Evolutionary conservation across 225 moss, liverwort and hornwort species (phyloP).

Genomic region (Polytrichum commune): DNA sequence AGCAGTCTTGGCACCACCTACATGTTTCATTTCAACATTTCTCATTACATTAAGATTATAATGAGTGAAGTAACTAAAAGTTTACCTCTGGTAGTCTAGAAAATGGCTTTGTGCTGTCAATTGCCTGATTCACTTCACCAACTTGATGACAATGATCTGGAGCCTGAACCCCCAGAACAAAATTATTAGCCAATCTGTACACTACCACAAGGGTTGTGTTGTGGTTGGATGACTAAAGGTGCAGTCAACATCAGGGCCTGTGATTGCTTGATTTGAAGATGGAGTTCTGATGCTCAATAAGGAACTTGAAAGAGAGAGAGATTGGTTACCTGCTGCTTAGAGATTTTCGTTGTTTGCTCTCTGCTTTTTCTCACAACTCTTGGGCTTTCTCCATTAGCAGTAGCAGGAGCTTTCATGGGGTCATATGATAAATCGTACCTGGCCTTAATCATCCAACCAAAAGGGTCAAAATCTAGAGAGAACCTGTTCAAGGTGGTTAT

Average conservation of each 20-base stretch:
- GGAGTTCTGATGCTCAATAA: background rate
- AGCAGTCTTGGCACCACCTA: too few relatives aligned
- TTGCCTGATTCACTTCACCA: slow-evolving; percentile 7
- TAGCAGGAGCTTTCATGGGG: slow-evolving; percentile 14
- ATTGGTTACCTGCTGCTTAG: slow-evolving; percentile 20
- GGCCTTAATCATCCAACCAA: slow-evolving; percentile 5
- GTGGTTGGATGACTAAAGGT: background rate
- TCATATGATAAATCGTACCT: slow-evolving; percentile 54
- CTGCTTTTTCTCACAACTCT: slow-evolving; percentile 12
- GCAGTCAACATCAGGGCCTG: background rate
- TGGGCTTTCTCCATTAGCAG: slow-evolving; percentile 11
- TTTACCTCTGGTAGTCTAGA: slow-evolving; percentile 47
- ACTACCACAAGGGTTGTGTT: background rate
- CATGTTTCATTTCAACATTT: background rate
- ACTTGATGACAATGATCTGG: slow-evolving; percentile 4
- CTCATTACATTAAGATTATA: background rate
- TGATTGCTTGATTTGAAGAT: background rate
- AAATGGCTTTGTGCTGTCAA: background rate
- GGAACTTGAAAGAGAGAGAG: background rate
- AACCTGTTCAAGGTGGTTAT: background rate
- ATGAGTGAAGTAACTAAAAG: background rate
- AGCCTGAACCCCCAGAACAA: slow-evolving; percentile 11
- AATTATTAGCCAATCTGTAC: background rate
- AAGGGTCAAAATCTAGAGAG: background rate
- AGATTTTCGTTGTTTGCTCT: slow-evolving; percentile 13